A percentile compares a stretch with the other conserved stretches of the same genome.
phyloP scores from a whole-genome alignment of 129 eudicot species.

The carrot (Daucus carota) region DH1_v3.0 NC_030382.2:11044501-11045000 shows the following conservation, averaged over 20 bases:
- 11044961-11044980: too few relatives aligned
- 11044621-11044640: constrained; percentile 44
- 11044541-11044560: constrained; percentile 41
- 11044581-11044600: constrained; percentile 38
- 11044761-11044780: background rate
- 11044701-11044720: background rate
- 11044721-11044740: background rate
- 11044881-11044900: background rate
- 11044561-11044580: constrained; percentile 45
- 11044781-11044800: too few relatives aligned
- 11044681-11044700: constrained; percentile 42
- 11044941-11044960: too few relatives aligned
- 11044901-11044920: too few relatives aligned
- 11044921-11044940: too few relatives aligned
- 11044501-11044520: constrained; percentile 37
- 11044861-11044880: background rate
- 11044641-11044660: constrained; percentile 61
- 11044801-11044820: background rate
- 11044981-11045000: too few relatives aligned
- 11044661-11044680: constrained; percentile 68
- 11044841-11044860: background rate
- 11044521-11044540: constrained; percentile 48
- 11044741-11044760: background rate
- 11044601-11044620: constrained; percentile 73
- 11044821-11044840: background rate